A percentile compares a stretch with the other conserved stretches of the same genome.
Evolutionary conservation across 1,284 basidiomycete genomes (phyloP).

Genomic region (Trametes sp.): DNA sequence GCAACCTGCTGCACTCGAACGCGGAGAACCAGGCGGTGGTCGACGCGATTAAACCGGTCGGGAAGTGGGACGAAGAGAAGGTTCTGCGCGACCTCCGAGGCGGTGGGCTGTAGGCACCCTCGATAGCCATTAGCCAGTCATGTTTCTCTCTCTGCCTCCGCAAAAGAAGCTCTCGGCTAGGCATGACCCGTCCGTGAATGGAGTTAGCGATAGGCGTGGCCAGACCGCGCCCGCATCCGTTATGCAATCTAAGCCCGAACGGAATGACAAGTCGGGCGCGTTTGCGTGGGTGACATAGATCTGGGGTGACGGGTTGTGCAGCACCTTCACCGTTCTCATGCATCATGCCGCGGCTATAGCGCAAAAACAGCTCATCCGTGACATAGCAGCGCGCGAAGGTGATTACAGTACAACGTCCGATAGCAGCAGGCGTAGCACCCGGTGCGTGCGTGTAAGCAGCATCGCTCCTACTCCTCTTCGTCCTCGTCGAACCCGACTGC

Average conservation of each 20-base stretch:
- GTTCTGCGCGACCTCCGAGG: constrained; percentile 30
- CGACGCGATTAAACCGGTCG: constrained; percentile 69
- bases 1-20: constrained; percentile 80
- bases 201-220: neutral
- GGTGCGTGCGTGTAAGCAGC: neutral
- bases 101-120: neutral
- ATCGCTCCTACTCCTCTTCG: constrained; percentile 57
- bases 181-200: neutral
- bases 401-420: constrained; percentile 11
- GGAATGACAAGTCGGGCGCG: neutral
- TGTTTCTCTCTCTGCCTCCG: neutral
- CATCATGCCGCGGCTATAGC: neutral
- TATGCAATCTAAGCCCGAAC: neutral
- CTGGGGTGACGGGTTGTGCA: neutral
- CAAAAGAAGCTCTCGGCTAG: neutral
- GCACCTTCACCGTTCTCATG: neutral
- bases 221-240: neutral
- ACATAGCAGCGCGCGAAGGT: neutral
- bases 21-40: constrained; percentile 82
- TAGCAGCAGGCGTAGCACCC: neutral
- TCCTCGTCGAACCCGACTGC: constrained; percentile 67
- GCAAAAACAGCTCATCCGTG: neutral
- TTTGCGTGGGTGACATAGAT: neutral
- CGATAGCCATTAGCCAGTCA: neutral
- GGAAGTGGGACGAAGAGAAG: constrained; percentile 63